A percentile compares a stretch with the other conserved stretches of the same genome.
phyloP scores from a whole-genome alignment of 2,329 filamentous ascomycete genomes.

The Coniochaeta ligniaria region DNA sequence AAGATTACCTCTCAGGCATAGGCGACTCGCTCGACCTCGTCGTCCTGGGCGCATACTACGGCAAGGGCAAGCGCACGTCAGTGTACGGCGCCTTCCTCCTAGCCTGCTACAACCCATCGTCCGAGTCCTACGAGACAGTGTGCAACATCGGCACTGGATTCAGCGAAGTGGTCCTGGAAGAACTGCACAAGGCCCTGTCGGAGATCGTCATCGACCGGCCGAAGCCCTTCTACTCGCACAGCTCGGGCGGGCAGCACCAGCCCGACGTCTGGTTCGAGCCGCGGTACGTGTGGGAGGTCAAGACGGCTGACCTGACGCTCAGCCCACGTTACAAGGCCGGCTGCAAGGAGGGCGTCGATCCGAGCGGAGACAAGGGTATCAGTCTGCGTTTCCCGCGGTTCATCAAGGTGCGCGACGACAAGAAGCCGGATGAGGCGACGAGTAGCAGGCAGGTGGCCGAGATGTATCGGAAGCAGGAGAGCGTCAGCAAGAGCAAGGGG shows the following conservation, averaged over 20 bases:
- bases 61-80: slow-evolving; percentile 89
- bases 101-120: slow-evolving; percentile 79
- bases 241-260: slow-evolving; percentile 78
- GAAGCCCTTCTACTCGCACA: slow-evolving; percentile 93
- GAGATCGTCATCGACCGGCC: slow-evolving; percentile 77
- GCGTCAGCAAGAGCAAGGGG: slow-evolving; percentile 77
- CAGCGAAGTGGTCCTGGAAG: slow-evolving; percentile 86
- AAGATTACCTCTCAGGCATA: slow-evolving; percentile 90
- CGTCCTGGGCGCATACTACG: slow-evolving; percentile 88
- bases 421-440: slow-evolving; percentile 89
- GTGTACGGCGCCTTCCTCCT: slow-evolving; percentile 95
- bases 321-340: slow-evolving; percentile 93
- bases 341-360: slow-evolving; percentile 69
- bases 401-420: slow-evolving; percentile 87
- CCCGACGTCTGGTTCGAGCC: slow-evolving; percentile 99
- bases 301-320: slow-evolving; percentile 89
- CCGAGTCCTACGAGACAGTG: slow-evolving; percentile 84
- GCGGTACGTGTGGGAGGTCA: slow-evolving; percentile 92
- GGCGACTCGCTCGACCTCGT: slow-evolving; percentile 96
- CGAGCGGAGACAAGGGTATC: slow-evolving; percentile 67
- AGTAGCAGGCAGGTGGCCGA: slow-evolving; percentile 80
- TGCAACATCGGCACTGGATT: slow-evolving; percentile 99
- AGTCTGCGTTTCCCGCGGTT: slow-evolving; percentile 88
- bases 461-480: slow-evolving; percentile 96
- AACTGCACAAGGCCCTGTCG: slow-evolving; percentile 69